These are phyloP conservation scores for Aspergillus incahuasiensis DNA, from an alignment of 495 filamentous ascomycete genomes.

Conservation along the genomic window DNA sequence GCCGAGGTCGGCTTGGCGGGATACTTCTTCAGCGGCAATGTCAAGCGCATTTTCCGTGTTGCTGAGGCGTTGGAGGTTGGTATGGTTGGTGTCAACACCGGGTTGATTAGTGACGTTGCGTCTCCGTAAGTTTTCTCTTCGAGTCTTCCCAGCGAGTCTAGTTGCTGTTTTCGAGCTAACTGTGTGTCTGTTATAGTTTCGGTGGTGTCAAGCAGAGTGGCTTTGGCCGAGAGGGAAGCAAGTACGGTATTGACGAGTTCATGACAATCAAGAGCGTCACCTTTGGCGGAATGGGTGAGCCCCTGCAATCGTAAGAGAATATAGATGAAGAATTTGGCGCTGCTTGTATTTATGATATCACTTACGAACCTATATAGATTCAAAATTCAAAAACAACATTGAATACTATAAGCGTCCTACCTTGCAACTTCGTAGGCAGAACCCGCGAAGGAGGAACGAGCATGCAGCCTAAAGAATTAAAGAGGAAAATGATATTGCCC, in stretches of 20 bases:
- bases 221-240: conserved; percentile 87
- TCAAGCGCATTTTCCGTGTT: conserved; percentile 67
- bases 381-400: background rate
- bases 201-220: conserved; percentile 92
- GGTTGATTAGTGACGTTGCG: conserved; percentile 75
- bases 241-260: conserved; percentile 90
- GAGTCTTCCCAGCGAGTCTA: no score
- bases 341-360: background rate
- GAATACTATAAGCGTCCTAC: background rate
- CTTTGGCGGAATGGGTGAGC: conserved; percentile 68
- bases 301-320: conserved; percentile 34
- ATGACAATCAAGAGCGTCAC: conserved; percentile 83
- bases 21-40: conserved; percentile 79
- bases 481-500: conserved; percentile 8
- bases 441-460: no score
- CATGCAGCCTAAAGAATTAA: background rate
- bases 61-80: conserved; percentile 84
- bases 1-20: conserved; percentile 77
- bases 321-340: background rate
- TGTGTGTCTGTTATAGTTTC: conserved; percentile 46
- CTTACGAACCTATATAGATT: background rate
- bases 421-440: background rate
- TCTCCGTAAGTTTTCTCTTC: conserved; percentile 47
- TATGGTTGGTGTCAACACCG: conserved; percentile 87
- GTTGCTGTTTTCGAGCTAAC: conserved; percentile 14